phyloP scores from a whole-genome alignment of 805 yeast genomes.

The Yamadazyma ubonensis region DNA sequence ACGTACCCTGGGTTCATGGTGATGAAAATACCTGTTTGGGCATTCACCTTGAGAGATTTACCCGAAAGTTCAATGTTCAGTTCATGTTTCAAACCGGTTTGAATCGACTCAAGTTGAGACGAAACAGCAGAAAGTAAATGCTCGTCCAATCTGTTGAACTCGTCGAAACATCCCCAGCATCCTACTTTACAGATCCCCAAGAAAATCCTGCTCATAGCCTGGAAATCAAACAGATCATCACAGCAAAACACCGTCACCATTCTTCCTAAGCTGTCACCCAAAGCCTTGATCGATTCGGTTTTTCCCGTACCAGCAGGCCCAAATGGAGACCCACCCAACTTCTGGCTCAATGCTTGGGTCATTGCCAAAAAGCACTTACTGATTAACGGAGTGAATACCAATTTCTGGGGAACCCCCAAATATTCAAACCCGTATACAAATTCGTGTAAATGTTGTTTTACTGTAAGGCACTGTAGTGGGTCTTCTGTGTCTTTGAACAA shows the following conservation, averaged over 20 bases:
- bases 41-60: slow-evolving; percentile 35
- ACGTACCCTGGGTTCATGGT: slow-evolving; percentile 90
- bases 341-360: slow-evolving; percentile 70
- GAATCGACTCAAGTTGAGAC: slow-evolving; percentile 72
- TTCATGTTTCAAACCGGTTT: slow-evolving; percentile 45
- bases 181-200: slow-evolving; percentile 80
- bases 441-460: slow-evolving; percentile 52
- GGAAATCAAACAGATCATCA: slow-evolving; percentile 84
- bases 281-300: slow-evolving; percentile 84
- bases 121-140: slow-evolving; percentile 81
- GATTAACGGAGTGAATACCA: slow-evolving; percentile 76
- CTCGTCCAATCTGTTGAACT: slow-evolving; percentile 77
- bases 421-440: slow-evolving; percentile 79
- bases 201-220: slow-evolving; percentile 72
- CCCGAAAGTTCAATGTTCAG: slow-evolving; percentile 42
- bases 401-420: slow-evolving; percentile 66
- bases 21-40: slow-evolving; percentile 70
- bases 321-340: slow-evolving; percentile 83
- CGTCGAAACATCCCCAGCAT: slow-evolving; percentile 96
- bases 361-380: slow-evolving; percentile 63
- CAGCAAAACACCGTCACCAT: slow-evolving; percentile 87
- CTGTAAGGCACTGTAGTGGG: slow-evolving; percentile 31
- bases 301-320: slow-evolving; percentile 99
- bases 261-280: slow-evolving; percentile 76
- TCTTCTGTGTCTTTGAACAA: background rate